Evolutionary conservation across 345 rosid species (phyloP).

Genomic region (Cochlearia excelsa): DNA sequence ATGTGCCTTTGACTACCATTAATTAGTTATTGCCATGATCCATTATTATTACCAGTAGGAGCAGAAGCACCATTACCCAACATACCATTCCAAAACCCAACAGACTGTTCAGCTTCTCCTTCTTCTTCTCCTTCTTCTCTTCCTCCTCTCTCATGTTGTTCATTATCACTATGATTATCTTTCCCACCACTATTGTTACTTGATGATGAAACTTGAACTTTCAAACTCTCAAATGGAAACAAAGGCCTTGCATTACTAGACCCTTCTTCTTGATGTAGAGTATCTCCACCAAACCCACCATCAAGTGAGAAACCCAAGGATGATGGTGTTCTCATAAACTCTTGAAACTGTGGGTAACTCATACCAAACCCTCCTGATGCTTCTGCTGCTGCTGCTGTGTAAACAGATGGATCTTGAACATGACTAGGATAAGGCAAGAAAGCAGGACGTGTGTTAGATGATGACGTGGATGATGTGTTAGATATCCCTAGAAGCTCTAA

Average conservation of each 20-base stretch:
- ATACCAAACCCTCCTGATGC: slow-evolving; percentile 29
- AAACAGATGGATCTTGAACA: slow-evolving; percentile 22
- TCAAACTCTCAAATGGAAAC: slow-evolving; percentile 35
- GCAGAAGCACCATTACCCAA: slow-evolving; percentile 25
- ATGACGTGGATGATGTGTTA: neutral
- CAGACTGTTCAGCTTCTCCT: slow-evolving; percentile 27
- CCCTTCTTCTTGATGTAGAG: slow-evolving; percentile 29
- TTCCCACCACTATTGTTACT: slow-evolving; percentile 29
- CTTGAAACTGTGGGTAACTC: slow-evolving; percentile 37
- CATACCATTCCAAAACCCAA: slow-evolving; percentile 40
- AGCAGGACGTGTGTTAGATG: slow-evolving; percentile 21
- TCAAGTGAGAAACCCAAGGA: slow-evolving; percentile 35
- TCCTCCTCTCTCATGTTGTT: slow-evolving; percentile 22
- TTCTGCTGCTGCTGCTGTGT: slow-evolving; percentile 18
- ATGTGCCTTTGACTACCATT: neutral
- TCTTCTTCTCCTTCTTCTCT: slow-evolving; percentile 30
- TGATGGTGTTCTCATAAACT: slow-evolving; percentile 37
- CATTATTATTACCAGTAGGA: slow-evolving; percentile 22
- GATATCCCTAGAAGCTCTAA: slow-evolving; percentile 80
- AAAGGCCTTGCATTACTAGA: slow-evolving; percentile 29
- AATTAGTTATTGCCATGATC: slow-evolving; percentile 28
- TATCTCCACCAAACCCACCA: slow-evolving; percentile 28
- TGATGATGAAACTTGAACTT: slow-evolving; percentile 33
- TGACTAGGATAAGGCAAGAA: slow-evolving; percentile 26
- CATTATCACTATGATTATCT: neutral